Evolutionary conservation across 2,329 filamentous ascomycete genomes (phyloP), one percentile per base, ranked within the genome.

Genomic region (Arthrobotrys musiformis): DNA sequence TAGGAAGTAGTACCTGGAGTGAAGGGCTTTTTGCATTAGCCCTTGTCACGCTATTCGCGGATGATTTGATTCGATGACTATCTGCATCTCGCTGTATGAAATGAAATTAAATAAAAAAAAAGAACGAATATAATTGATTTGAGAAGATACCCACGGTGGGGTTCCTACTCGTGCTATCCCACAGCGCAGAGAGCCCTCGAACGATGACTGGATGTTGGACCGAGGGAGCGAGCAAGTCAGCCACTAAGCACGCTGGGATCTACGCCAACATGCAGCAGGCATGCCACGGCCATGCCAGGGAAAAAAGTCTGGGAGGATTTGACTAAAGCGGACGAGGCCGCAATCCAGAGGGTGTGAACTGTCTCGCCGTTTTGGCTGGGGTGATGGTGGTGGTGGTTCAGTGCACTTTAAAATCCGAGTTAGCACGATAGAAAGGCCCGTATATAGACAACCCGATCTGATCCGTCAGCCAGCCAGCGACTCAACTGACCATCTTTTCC

Each of bases 351-450:
- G 61, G 50, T 67, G 61, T 61, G 69, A 61, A 73, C 28, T 73
- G 69, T 73, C 69, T 73, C 61, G 58, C 69, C 69, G 69, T 73
- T 66, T 52, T 37, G n/a, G 50, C 50, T 52, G 26, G 58, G 58
- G 40, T 42, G 40, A 42, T 42, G 40, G 40, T 42, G 40, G 40
- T 42, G 40, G 56, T 62, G 33, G 40, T 62, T 52, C 17, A 40
- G 35, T n/a, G n/a, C n/a, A n/a, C n/a, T 46, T 50, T 60, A 60
- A 69, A 69, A 61, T 60, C 67, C 56, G 48, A 79, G 82, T 83
- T 82, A 22, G 54, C 68, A 52, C 30, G 68, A 61, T 44, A 22
- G 15, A 77, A 77, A 77, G 60, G 73, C 66, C 60, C 66, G 60
- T 77, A n/a, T n/a, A n/a, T n/a, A 48, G 73, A 77, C 58, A 70